Base-by-base conservation (phyloP, 352 stramenopile species). In the Globisporangium emineosum region DNA sequence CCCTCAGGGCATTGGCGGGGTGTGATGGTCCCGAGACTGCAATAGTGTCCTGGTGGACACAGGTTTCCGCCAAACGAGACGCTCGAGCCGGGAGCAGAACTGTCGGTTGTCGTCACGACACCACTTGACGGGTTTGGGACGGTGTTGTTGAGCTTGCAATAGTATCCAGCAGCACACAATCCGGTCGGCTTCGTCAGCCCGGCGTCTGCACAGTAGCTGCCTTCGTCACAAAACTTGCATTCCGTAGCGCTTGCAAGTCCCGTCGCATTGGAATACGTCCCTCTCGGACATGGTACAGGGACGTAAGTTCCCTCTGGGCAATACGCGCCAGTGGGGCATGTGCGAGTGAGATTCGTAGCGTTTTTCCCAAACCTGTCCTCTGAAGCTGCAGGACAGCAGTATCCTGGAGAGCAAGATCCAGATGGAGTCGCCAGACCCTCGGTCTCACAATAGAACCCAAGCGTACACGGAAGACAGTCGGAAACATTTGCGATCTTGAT, bases 261-360 rank as follows among this genome's bases (percentile, higher is more conserved):
- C 2, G 71, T 76, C 1, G 61, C 57, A 42, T 87, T 86, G 0
- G 82, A 86, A 56, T 88, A 94, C 0, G 82, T 82, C 13, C 86
- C 83, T 64, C 69, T 59, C 0, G 81, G 78, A 50, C 87, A 96
- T 12, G 76, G 71, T 32, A 72, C 57, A 1, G 90, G 86, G 0
- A 81, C 47, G 12, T 84, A 81, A 2, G 90, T 93, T n/a, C 75
- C 83, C 65, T 84, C 64, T 1, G 78, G 76, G 45, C 92, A 98
- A 56, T 91, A 97, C 0, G 69, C 62, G 5, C 93, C 93, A 6
- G 47, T 51, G 17, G 86, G 75, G 70, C 90, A 97, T 8, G 70
- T 53, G n/a, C 78, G 76, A 0, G 68, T 83, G 10, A 67, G 67
- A 19, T 74, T 81, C 1, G 56, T 60, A 8, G 32, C 42, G 29